phyloP scores from a whole-genome alignment of 2,329 filamentous ascomycete species.

The Phoma sp. region DNA sequence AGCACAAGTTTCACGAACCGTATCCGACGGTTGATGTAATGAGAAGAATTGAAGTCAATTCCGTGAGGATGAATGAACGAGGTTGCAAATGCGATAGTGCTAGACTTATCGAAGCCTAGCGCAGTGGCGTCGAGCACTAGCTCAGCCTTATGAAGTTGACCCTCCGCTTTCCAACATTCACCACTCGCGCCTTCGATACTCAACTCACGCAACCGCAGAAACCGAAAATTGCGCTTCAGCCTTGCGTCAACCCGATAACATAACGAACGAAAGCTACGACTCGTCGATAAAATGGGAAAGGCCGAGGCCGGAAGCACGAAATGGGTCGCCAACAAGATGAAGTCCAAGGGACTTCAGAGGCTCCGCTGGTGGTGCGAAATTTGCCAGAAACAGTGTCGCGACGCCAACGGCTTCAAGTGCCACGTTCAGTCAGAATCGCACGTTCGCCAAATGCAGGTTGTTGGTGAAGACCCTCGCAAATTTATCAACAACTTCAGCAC shows the following conservation, averaged over 20 bases:
- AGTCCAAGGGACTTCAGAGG: conserved; percentile 66
- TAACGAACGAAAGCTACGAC: not conserved
- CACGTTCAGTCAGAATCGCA: conserved; percentile 86
- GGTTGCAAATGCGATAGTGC: not conserved
- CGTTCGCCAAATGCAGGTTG: conserved; percentile 84
- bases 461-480: conserved; percentile 86
- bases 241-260: not conserved
- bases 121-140: conserved; percentile 8
- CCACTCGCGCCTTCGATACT: not conserved
- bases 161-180: not conserved
- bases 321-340: conserved; percentile 88
- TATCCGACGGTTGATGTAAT: no score
- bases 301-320: conserved; percentile 94
- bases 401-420: conserved; percentile 75
- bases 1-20: not conserved
- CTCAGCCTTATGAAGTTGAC: conserved; percentile 14
- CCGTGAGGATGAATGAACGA: not conserved
- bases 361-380: conserved; percentile 89
- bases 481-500: conserved; percentile 81
- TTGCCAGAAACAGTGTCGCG: conserved; percentile 77
- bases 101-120: not conserved
- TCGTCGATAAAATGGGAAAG: conserved; percentile 71
- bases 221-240: not conserved
- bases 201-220: not conserved
- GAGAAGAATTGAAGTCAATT: not conserved